Evolutionary conservation across 805 yeast species (phyloP).

Genomic region (Kuraishia borneana): DNA sequence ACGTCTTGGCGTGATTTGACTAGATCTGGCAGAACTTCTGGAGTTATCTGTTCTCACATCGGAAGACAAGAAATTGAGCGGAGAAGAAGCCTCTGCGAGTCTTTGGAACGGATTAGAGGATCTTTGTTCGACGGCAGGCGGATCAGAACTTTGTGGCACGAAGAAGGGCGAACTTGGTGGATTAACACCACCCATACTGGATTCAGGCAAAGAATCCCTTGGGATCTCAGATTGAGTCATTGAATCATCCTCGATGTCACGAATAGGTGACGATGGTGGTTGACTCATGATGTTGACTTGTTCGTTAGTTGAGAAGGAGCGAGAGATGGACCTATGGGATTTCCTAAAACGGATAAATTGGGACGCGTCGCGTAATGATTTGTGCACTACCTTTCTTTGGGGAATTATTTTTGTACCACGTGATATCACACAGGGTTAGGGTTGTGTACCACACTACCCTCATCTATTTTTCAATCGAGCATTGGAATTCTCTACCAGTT

Average conservation of each 20-base stretch:
- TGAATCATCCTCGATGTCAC: background rate
- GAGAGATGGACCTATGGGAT: background rate
- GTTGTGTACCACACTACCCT: background rate
- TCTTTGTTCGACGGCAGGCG: slow-evolving; percentile 8
- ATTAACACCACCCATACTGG: slow-evolving; percentile 21
- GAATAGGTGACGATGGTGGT: background rate
- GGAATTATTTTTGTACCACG: background rate
- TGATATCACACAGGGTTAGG: background rate
- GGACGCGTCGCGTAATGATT: background rate
- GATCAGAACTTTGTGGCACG: slow-evolving; percentile 33
- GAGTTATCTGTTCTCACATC: slow-evolving; percentile 19
- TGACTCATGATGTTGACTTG: background rate
- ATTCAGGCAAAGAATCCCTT: slow-evolving; percentile 22
- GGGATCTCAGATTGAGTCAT: slow-evolving; percentile 1
- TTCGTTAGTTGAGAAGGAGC: background rate
- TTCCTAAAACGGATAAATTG: slow-evolving; percentile 1
- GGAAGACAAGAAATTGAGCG: slow-evolving; percentile 37
- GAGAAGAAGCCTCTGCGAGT: slow-evolving; percentile 30
- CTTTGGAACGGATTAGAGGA: slow-evolving; percentile 10
- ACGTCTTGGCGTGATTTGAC: slow-evolving; percentile 30
- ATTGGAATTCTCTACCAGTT: slow-evolving; percentile 8
- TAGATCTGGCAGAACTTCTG: slow-evolving; percentile 30
- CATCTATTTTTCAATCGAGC: slow-evolving; percentile 11
- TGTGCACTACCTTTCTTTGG: background rate
- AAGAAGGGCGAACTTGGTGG: slow-evolving; percentile 48